Evolutionary conservation across 2,329 filamentous ascomycete species (phyloP).

Genomic region (Drechslerella coelobrocha): DNA sequence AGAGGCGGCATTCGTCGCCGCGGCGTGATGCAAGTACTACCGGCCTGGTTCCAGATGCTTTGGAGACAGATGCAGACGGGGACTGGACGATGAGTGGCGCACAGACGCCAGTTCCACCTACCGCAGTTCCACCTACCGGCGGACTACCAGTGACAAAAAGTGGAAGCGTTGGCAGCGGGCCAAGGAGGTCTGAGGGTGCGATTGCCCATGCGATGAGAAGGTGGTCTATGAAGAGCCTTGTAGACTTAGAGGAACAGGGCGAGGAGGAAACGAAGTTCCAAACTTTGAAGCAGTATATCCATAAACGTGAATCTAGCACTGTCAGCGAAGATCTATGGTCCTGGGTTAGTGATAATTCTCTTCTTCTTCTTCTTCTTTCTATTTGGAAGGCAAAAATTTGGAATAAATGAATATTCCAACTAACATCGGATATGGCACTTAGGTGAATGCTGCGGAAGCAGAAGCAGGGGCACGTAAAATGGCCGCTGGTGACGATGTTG

Average conservation of each 20-base stretch:
- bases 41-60: slow-evolving; percentile 13
- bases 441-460: slow-evolving; percentile 37
- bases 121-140: slow-evolving; percentile 8
- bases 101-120: slow-evolving; percentile 23
- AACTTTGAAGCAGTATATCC: slow-evolving; percentile 37
- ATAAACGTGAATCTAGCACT: slow-evolving; percentile 26
- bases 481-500: slow-evolving; percentile 10
- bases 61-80: slow-evolving; percentile 32
- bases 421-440: background rate
- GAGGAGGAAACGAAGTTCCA: slow-evolving; percentile 34
- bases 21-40: slow-evolving; percentile 27
- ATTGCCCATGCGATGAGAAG: slow-evolving; percentile 15
- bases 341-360: slow-evolving; percentile 14
- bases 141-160: slow-evolving; percentile 4
- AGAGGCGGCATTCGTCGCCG: slow-evolving; percentile 9
- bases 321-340: slow-evolving; percentile 34
- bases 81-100: slow-evolving; percentile 40
- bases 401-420: background rate
- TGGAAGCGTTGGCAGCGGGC: background rate
- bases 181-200: background rate
- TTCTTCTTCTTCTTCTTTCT: background rate
- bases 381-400: background rate
- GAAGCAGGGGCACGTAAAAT: slow-evolving; percentile 30
- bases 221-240: slow-evolving; percentile 39
- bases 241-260: slow-evolving; percentile 20